A percentile compares a stretch with the other conserved stretches of the same genome.
These are phyloP conservation scores for Trichocladium antarcticum DNA, from an alignment of 495 filamentous ascomycete genomes.

Conservation along the genomic window DNA sequence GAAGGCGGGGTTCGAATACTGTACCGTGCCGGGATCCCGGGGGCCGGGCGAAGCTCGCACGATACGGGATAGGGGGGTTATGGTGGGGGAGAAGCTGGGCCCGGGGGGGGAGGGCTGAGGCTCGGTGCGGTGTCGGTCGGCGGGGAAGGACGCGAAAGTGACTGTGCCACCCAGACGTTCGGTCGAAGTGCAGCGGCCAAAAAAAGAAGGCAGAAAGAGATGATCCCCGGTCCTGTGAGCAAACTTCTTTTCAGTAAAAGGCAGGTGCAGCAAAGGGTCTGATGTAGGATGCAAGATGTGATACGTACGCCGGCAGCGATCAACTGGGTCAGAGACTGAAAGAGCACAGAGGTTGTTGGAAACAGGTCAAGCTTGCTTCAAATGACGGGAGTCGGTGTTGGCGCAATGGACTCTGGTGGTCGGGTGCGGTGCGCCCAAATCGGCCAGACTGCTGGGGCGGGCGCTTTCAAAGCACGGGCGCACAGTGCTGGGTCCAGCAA, in stretches of 20 bases:
- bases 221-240: neutral
- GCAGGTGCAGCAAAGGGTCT: slow-evolving; percentile 3
- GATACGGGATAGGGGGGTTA: neutral
- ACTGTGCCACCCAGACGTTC: slow-evolving; percentile 9
- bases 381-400: slow-evolving; percentile 21
- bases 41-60: slow-evolving; percentile 6
- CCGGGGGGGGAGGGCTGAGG: neutral
- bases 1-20: slow-evolving; percentile 4
- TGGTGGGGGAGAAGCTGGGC: neutral
- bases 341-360: slow-evolving; percentile 12
- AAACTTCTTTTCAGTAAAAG: neutral
- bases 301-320: slow-evolving; percentile 4
- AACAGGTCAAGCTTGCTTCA: slow-evolving; percentile 20
- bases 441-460: slow-evolving; percentile 10
- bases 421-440: slow-evolving; percentile 17
- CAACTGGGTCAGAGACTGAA: slow-evolving; percentile 9
- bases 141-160: slow-evolving; percentile 4
- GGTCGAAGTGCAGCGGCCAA: slow-evolving; percentile 1
- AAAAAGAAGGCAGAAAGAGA: slow-evolving; percentile 9
- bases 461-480: neutral
- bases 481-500: neutral
- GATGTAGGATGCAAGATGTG: neutral
- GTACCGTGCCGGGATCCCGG: slow-evolving; percentile 3
- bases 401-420: slow-evolving; percentile 17
- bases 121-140: neutral